Base-by-base conservation (phyloP, 2,329 filamentous ascomycete genomes). In the Venturia pyrina region DNA sequence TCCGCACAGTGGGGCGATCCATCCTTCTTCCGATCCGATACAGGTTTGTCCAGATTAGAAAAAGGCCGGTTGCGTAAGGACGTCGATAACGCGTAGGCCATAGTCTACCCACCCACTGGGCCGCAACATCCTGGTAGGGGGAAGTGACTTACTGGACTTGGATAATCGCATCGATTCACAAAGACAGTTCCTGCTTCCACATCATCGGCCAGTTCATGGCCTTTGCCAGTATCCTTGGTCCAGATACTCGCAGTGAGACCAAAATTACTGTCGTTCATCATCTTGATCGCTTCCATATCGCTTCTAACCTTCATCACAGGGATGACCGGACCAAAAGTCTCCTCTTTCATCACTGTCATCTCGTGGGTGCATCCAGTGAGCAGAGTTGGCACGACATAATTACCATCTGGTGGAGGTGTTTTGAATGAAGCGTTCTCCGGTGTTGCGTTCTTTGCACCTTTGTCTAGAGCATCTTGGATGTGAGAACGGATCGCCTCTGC, bases 211-310 rank as follows among this genome's bases (percentile, higher is more conserved):
- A 98, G 82, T 74, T 89, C 84, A 71, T 92, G 87, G 19, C 89
- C 93, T 73, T 83, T 87, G 59, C 80, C 82, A 2, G 87, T 85
- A 73, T 98, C 91, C 76, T 95, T 96, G 66, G 92, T 96, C 93
- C 93, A 98, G 72, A 98, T 92, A 72, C 91, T 96, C n/a, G 93
- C 93, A 3, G 93, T 97, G 68, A 98, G 82, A 5, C 93, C 93
- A 74, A 96, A 96, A 69, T 96, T 88, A 78, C 90, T 95, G 75
- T 96, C 92, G 72, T 97, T 97, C 92, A 98, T 97, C 63, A 93
- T 79, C 70, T 81, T 79, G 68, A 97, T 79, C 1, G 93, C 93
- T 77, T 97, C 91, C 21, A 84, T 84, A 72, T 97, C 93, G 70
- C 81, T 81, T 73, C 86, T 85, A 68, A 97, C 93, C 76, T 90